Conservation (phyloP, 2,329 filamentous ascomycete genomes). For the Venturia asperata region DNA sequence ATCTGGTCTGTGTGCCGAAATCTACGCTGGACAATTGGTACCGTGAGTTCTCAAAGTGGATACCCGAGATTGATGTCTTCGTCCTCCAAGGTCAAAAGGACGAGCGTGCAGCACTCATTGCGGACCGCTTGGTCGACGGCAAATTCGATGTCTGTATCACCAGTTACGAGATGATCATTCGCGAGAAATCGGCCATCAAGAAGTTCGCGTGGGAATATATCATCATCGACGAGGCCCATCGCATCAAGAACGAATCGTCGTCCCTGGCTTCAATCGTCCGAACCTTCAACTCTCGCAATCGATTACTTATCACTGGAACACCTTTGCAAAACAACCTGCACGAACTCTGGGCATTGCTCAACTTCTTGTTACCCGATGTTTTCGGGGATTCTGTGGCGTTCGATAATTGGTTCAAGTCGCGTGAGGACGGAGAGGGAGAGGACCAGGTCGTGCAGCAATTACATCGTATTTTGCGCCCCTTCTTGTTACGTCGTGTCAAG, state of each 20-base stretch:
- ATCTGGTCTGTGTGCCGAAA: constrained; percentile 88
- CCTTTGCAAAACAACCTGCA: constrained; percentile 97
- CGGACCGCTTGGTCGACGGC: constrained; percentile 83
- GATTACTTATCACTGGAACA: constrained; percentile 91
- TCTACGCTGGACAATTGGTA: constrained; percentile 99
- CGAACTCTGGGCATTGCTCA: constrained; percentile 94
- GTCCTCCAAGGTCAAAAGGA: constrained; percentile 95
- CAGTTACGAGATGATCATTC: constrained; percentile 97
- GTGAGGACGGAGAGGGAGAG: constrained; percentile 51
- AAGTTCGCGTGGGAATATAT: constrained; percentile 99
- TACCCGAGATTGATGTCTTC: constrained; percentile 87
- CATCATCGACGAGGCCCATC: constrained; percentile 95
- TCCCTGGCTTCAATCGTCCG: constrained; percentile 94
- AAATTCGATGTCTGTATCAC: constrained; percentile 98
- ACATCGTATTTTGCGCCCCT: constrained; percentile 85
- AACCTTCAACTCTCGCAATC: constrained; percentile 90
- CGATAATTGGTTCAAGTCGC: constrained; percentile 91
- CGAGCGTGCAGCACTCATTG: constrained; percentile 79
- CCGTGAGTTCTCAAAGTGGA: constrained; percentile 89
- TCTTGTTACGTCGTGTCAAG: constrained; percentile 92
- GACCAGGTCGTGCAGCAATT: constrained; percentile 94
- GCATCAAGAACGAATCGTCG: constrained; percentile 99
- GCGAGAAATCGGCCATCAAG: constrained; percentile 89
- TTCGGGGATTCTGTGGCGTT: constrained; percentile 96
- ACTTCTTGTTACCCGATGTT: constrained; percentile 95